Base-by-base conservation (phyloP, 305 asterid genomes). In the Caryopteris hybrid region DNA sequence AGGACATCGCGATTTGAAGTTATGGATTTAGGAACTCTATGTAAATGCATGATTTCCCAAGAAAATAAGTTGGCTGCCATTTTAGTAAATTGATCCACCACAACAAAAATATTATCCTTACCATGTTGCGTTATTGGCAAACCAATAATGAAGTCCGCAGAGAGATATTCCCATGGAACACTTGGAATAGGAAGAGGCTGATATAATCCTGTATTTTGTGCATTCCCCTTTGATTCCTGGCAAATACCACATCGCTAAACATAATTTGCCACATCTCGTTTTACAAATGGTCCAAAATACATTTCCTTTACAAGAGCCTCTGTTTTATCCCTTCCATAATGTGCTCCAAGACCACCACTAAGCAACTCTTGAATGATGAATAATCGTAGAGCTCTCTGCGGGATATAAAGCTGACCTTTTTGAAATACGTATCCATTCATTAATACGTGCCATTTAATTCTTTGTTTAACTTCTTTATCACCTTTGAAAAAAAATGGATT, bases 241-340 rank as follows among this genome's bases (percentile, higher is more conserved):
- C 64, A 61, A n/a, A 62, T 29, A 2, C 23, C 64, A 53, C 64
- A 71, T 11, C 18, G 9, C 27, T 52, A 46, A 25, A 71, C 70
- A 62, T 27, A 45, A 4, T 58, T 45, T 18, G 41, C 27, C 10
- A 46, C 68, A 23, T 70, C 66, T 5, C 56, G 17, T 13, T 29
- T 60, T 31, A 64, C 41, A 0, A 14, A 42, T n/a, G 66, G 70
- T 73, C 47, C 70, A 51, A 0, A 50, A 9, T 65, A 70, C 0
- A 36, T 7, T 9, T 60, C 67, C 7, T 22, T 25, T 3, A 76
- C 74, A 20, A 76, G 58, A 0, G 68, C 36, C 4, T 52, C 20
- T 6, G 75, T 59, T 20, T 66, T 52, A 36, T 71, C 74, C 3
- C 67, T 11, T 3, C 71, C 73, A 41, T 70, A 48, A 25, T 70